Evolutionary conservation across 176 grass and related monocot species (phyloP).

Genomic region (Calamus simplicifolius): DNA sequence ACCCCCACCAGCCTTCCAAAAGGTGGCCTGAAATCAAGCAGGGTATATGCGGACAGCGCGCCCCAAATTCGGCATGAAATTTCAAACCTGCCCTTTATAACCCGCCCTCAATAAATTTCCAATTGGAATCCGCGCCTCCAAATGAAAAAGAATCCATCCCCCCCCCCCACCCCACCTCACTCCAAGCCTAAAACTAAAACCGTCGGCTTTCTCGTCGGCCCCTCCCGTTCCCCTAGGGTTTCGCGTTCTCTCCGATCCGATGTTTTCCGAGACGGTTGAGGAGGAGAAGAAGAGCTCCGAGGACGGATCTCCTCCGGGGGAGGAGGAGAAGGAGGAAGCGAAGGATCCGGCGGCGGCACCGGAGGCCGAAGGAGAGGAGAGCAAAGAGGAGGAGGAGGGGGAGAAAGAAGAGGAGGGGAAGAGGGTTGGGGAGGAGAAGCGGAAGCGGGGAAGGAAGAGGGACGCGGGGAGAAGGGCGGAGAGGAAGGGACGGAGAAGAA

Average conservation of each 20-base stretch:
- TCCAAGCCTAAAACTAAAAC: no score
- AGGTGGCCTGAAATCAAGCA: no score
- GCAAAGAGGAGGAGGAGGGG: not conserved
- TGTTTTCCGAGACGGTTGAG: not conserved
- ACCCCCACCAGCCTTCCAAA: no score
- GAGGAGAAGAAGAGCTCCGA: constrained; percentile 1
- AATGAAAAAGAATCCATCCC: no score
- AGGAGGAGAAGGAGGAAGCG: not conserved
- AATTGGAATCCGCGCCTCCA: constrained; percentile 1
- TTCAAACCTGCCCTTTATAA: not conserved
- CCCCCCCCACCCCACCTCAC: no score
- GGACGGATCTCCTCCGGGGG: not conserved
- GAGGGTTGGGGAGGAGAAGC: constrained; percentile 4
- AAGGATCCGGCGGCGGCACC: constrained; percentile 18
- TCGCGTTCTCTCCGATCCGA: not conserved
- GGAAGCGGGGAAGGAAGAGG: constrained; percentile 8
- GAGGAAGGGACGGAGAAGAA: constrained; percentile 31
- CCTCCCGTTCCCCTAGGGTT: no score
- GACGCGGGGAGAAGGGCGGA: constrained; percentile 13
- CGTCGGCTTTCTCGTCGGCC: no score
- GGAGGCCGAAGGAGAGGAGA: not conserved
- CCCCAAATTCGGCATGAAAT: not conserved
- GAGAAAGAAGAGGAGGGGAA: not conserved
- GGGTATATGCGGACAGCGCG: no score
- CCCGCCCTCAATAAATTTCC: constrained; percentile 1